Evolutionary conservation across 352 stramenopile genomes (phyloP).

Genomic region (Phytophthora citrophthora): DNA sequence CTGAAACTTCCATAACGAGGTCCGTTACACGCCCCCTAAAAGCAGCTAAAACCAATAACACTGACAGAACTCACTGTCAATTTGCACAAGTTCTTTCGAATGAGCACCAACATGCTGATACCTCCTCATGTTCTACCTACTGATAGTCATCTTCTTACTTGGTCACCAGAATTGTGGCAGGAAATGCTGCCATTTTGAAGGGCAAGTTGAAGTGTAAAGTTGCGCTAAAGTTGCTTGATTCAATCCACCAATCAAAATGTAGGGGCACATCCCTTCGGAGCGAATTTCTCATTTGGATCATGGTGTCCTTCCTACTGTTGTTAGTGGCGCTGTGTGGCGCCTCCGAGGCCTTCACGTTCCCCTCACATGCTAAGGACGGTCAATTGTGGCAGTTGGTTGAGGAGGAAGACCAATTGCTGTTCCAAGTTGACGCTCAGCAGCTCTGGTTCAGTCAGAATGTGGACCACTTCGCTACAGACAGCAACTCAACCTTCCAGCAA

Average conservation of each 20-base stretch:
- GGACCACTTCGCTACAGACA: constrained; percentile 57
- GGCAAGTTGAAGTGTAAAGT: constrained; percentile 2
- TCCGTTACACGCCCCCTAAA: constrained; percentile 30
- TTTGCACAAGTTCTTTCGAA: too few species aligned
- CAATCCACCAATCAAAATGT: constrained; percentile 6
- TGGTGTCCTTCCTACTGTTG: constrained; percentile 20
- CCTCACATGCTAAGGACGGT: constrained; percentile 51
- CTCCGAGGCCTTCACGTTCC: constrained; percentile 29
- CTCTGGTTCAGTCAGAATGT: constrained; percentile 77
- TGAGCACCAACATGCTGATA: not conserved
- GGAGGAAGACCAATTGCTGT: constrained; percentile 53
- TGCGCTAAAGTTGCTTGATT: not conserved
- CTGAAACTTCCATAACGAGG: not conserved
- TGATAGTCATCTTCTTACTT: too few species aligned
- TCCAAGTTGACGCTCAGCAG: constrained; percentile 40
- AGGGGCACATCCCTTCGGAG: constrained; percentile 2
- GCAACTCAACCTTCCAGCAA: constrained; percentile 66
- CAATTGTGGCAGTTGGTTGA: constrained; percentile 63
- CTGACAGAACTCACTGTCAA: too few species aligned
- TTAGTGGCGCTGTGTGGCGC: constrained; percentile 10
- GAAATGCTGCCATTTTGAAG: not conserved
- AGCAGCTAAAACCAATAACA: constrained; percentile 10
- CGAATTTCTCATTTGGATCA: constrained; percentile 28
- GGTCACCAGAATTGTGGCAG: too few species aligned
- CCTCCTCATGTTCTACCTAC: too few species aligned